phyloP scores from a whole-genome alignment of 495 filamentous ascomycete genomes.

The Lindgomyces ingoldianus region DNA sequence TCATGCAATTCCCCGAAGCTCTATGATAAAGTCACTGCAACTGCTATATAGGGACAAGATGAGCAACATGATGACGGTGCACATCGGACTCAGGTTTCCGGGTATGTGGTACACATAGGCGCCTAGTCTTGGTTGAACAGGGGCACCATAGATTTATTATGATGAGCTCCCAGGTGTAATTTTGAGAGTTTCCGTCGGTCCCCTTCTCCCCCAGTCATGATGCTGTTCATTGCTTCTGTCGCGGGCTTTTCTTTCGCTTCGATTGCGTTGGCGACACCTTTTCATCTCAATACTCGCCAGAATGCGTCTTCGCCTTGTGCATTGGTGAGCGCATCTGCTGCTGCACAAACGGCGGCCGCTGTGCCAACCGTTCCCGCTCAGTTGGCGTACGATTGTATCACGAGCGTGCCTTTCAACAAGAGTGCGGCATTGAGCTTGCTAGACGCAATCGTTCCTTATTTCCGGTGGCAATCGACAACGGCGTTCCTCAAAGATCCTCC shows the following conservation, averaged over 20 bases:
- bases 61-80: neutral
- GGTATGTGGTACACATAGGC: too few species aligned
- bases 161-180: neutral
- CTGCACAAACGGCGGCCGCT: conserved; percentile 17
- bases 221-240: conserved; percentile 8
- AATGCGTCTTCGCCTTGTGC: conserved; percentile 31
- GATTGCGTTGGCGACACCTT: conserved; percentile 19
- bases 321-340: conserved; percentile 27
- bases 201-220: conserved; percentile 6
- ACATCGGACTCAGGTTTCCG: too few species aligned
- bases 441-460: conserved; percentile 37
- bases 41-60: neutral
- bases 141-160: conserved; percentile 2
- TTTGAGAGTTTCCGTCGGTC: neutral
- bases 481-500: conserved; percentile 42
- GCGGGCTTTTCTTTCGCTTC: conserved; percentile 18
- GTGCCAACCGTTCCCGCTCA: conserved; percentile 33
- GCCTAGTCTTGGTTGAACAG: neutral
- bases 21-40: neutral
- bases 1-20: neutral
- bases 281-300: conserved; percentile 15
- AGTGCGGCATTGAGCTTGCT: conserved; percentile 33
- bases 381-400: conserved; percentile 38
- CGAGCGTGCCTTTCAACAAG: conserved; percentile 37
- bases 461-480: conserved; percentile 42